Conservation (phyloP, 257 asterid species). For the Rubia yunnanensis region DNA sequence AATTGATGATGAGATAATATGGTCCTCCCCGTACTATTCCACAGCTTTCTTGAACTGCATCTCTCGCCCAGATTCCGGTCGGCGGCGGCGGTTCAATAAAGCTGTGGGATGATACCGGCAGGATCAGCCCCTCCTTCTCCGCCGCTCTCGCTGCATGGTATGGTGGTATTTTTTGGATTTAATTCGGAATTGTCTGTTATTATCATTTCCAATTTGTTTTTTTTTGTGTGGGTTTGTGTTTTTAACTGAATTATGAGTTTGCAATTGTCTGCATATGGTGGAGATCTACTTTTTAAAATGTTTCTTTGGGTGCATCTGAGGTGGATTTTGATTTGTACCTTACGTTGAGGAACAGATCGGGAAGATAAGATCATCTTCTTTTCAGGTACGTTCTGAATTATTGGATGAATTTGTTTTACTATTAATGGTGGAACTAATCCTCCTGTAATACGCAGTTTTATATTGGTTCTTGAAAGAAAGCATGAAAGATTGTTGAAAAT, state of each 20-base stretch:
- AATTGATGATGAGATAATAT: conserved; percentile 12
- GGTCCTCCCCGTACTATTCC: conserved; percentile 71
- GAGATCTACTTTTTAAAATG: too few species aligned
- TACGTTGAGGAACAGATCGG: conserved; percentile 4
- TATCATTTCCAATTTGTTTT: too few species aligned
- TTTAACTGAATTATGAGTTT: not conserved
- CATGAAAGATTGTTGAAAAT: too few species aligned
- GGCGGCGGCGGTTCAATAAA: conserved; percentile 64
- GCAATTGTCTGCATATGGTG: not conserved
- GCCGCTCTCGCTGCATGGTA: not conserved
- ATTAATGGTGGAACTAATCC: not conserved
- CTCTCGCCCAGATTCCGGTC: not conserved
- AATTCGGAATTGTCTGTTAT: too few species aligned
- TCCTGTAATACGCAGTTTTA: not conserved
- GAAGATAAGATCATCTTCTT: conserved; percentile 6
- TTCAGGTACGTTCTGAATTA: not conserved
- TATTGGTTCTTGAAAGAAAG: not conserved
- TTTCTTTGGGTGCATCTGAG: not conserved
- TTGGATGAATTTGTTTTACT: not conserved
- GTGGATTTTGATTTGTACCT: not conserved
- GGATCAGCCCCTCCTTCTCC: conserved; percentile 13
- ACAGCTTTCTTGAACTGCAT: conserved; percentile 99
- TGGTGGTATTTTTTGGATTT: not conserved
- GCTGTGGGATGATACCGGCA: conserved; percentile 80
- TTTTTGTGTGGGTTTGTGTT: too few species aligned